Conservation (phyloP, 1,284 basidiomycete genomes). For the Fomitopsis betulina region DNA sequence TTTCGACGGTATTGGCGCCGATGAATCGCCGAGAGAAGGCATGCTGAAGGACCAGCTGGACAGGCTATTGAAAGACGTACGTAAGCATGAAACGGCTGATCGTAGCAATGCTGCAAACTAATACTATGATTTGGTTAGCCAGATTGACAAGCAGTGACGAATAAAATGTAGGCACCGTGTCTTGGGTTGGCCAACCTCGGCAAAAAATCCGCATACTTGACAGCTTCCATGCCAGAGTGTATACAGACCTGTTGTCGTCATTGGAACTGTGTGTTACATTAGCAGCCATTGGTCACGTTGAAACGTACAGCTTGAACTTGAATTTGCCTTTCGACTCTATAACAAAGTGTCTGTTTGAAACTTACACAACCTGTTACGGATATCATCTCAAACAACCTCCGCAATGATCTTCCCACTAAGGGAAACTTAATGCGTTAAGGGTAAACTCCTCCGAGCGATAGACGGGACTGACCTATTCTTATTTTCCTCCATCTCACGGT, state of each 20-base stretch:
- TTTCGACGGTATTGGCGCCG: background rate
- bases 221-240: background rate
- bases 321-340: background rate
- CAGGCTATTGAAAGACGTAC: background rate
- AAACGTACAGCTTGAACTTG: too few relatives aligned
- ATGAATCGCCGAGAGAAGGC: background rate
- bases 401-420: constrained; percentile 51
- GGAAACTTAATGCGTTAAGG: background rate
- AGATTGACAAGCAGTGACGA: background rate
- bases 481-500: constrained; percentile 84
- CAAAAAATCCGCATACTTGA: background rate
- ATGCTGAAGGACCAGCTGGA: background rate
- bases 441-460: background rate
- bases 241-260: too few relatives aligned
- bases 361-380: constrained; percentile 3
- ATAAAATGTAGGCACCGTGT: background rate
- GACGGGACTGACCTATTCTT: constrained; percentile 51
- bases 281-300: too few relatives aligned
- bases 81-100: background rate
- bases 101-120: background rate
- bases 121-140: background rate
- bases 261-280: background rate
- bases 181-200: background rate
- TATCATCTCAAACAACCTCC: constrained; percentile 34
- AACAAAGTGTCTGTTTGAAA: background rate